Percentiles rank a stretch among this genome's conserved stretches.
Evolutionary conservation across 108 stramenopile species (phyloP).

Genomic region (Fistulifera pelliculosa): DNA sequence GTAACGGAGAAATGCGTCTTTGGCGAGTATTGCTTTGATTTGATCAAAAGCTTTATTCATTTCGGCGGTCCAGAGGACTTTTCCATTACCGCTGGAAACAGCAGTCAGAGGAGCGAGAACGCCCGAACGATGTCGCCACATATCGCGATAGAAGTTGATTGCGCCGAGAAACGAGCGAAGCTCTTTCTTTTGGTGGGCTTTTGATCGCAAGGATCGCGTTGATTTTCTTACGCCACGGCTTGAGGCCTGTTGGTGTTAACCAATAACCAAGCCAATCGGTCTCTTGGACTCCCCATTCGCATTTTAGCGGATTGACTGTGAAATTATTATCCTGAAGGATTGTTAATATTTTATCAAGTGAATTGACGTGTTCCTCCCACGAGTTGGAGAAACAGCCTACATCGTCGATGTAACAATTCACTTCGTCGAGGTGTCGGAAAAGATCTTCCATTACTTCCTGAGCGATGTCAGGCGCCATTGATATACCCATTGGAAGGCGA

Average conservation of each 20-base stretch:
- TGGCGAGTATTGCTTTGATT: conserved; percentile 33
- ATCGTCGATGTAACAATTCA: conserved; percentile 40
- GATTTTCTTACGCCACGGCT: conserved; percentile 39
- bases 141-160: conserved; percentile 36
- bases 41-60: conserved; percentile 31
- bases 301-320: conserved; percentile 34
- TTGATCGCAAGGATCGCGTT: conserved; percentile 23
- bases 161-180: conserved; percentile 29
- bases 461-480: conserved; percentile 35
- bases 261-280: too few relatives aligned
- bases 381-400: conserved; percentile 21
- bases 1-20: conserved; percentile 23
- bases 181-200: conserved; percentile 12
- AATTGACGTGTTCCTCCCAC: conserved; percentile 24
- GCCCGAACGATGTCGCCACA: conserved; percentile 35
- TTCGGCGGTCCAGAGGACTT: conserved; percentile 4
- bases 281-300: conserved; percentile 38
- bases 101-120: conserved; percentile 31
- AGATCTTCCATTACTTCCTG: conserved; percentile 9
- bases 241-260: conserved; percentile 32
- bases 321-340: conserved; percentile 9
- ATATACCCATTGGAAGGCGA: conserved; percentile 38
- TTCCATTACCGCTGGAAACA: conserved; percentile 3
- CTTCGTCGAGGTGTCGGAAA: conserved; percentile 13
- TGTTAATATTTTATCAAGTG: conserved; percentile 9